Percentiles rank a stretch among this genome's conserved stretches.
These are phyloP conservation scores for Rhodotorula mucilaginosa DNA, from an alignment of 1,284 basidiomycete species.

Conservation along the genomic window DNA sequence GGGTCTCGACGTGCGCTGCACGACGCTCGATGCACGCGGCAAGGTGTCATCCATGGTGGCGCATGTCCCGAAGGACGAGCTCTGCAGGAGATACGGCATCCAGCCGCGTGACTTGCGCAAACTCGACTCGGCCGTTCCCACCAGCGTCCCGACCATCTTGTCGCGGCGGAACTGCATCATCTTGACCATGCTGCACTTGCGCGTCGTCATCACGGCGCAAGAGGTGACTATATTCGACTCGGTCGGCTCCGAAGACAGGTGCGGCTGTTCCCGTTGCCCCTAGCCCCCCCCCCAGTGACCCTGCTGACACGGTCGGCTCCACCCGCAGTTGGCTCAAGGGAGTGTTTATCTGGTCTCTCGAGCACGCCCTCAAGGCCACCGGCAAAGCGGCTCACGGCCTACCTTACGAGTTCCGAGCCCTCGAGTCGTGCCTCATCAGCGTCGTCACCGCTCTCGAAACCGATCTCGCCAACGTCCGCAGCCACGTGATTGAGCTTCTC, in stretches of 20 bases:
- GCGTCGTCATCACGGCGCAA: slow-evolving; percentile 90
- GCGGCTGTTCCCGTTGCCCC: neutral
- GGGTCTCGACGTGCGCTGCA: slow-evolving; percentile 33
- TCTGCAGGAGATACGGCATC: slow-evolving; percentile 74
- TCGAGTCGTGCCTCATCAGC: slow-evolving; percentile 80
- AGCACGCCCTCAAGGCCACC: slow-evolving; percentile 76
- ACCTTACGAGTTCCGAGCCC: slow-evolving; percentile 88
- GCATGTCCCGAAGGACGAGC: slow-evolving; percentile 81
- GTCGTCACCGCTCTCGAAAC: slow-evolving; percentile 85
- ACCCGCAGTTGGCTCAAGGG: slow-evolving; percentile 62
- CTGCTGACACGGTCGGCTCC: neutral
- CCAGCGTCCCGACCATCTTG: slow-evolving; percentile 62
- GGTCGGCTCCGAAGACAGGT: slow-evolving; percentile 72
- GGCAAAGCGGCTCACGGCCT: slow-evolving; percentile 53
- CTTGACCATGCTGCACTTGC: slow-evolving; percentile 88
- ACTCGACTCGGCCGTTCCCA: slow-evolving; percentile 93
- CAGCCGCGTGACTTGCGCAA: slow-evolving; percentile 94
- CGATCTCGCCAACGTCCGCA: slow-evolving; percentile 85
- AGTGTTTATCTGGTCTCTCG: slow-evolving; percentile 81
- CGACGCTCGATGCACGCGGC: slow-evolving; percentile 37
- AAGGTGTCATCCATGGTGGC: slow-evolving; percentile 84
- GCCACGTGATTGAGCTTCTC: slow-evolving; percentile 80
- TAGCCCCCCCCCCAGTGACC: too few relatives aligned
- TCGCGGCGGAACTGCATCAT: slow-evolving; percentile 83
- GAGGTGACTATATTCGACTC: slow-evolving; percentile 89